Evolutionary conservation across 2,329 filamentous ascomycete species (phyloP), one percentile per base, ranked within the genome.

Genomic region (Diaporthe ampelina): DNA sequence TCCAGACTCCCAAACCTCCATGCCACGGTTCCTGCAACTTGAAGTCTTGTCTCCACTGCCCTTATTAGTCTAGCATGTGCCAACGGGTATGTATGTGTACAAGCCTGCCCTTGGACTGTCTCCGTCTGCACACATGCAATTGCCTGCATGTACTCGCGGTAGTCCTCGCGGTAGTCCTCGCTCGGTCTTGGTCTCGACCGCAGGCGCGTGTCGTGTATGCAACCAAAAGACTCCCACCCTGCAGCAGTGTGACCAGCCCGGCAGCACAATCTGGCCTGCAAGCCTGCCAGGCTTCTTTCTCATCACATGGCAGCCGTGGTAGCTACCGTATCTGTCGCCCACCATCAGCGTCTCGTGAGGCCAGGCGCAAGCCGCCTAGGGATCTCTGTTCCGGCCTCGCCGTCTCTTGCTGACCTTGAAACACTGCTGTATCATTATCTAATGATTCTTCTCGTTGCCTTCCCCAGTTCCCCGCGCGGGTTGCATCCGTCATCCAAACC

Each of bases 171-270:
- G 32, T 40, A 32, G 19, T 35, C 17, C 59, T 65, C 40, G 43
- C 43, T 50, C 11, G n/a, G 29, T 32, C 29, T 15, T 7, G 37
- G 29, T 45, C 61, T 50, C 24, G 43, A 48, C 61, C 43, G 40
- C 15, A n/a, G 29, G 29, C 61, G 26, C 37, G 17, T 26, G 40
- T 21, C 29, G 54, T 43, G 26, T 17, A 15, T 35, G 54, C 54
- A 35, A 57, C 54, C 54, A 32, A 17, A 48, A 48, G 19, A 17
- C 43, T 3, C 15, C 32, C 37, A n/a, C 32, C 24, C 17, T 63
- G 61, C 61, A 67, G 43, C 61, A 35, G n/a, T 67, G 61, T 67
- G 43, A 67, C 43, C 43, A 50, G 59, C 32, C 40, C 17, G 9
- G 35, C 35, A 37, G 8, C 35, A 29, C 29, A 29, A 29, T 29